Evolutionary conservation across 1,139 yeast genomes (phyloP), one percentile per base, ranked within the genome.

Genomic region (Taphrina sp.): DNA sequence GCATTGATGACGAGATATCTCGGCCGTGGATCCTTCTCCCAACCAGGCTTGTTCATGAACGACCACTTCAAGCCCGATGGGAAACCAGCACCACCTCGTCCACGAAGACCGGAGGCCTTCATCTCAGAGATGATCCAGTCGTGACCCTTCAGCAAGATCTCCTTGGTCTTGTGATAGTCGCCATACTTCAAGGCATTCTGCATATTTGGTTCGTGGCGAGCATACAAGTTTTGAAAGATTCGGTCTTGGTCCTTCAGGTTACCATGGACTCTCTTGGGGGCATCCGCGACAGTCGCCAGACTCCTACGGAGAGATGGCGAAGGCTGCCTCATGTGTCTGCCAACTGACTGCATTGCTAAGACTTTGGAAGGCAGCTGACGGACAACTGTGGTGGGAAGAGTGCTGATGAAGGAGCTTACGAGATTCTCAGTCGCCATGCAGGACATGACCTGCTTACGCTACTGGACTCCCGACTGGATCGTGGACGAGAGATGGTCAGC

Each of bases 51-150:
- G 72, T 86, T 86, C 95, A 86, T 86, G 68, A 86, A 86, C 17
- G 94, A 84, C 94, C 94, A 86, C 72, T 86, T 86, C 66, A 86
- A 77, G 47, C 95, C 95, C 23, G 89, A 81, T 52, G 95, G 95
- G 76, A 86, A 86, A 22, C 95, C 95, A 43, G 95, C 95, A 66
- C 95, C 95, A 60, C 95, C 95, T 73, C 95, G 82, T 58, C 95
- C 95, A 71, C 95, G 81, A 63, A 86, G 76, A 17, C 95, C 95
- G 7, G 90, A 82, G 67, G 81, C 79, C 70, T 86, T 86, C 76
- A 85, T 81, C 71, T 86, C 94, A 12, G 58, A 54, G 24, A 57
- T 57, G 28, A 60, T 60, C 95, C 95, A 86, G 61, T 80, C 79
- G 69, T 86, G 90, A 54, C 95, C 95, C 71, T 86, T 86, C 61